Evolutionary conservation across 2,329 filamentous ascomycete species (phyloP).

Genomic region (Stagonosporopsis rhizophila): DNA sequence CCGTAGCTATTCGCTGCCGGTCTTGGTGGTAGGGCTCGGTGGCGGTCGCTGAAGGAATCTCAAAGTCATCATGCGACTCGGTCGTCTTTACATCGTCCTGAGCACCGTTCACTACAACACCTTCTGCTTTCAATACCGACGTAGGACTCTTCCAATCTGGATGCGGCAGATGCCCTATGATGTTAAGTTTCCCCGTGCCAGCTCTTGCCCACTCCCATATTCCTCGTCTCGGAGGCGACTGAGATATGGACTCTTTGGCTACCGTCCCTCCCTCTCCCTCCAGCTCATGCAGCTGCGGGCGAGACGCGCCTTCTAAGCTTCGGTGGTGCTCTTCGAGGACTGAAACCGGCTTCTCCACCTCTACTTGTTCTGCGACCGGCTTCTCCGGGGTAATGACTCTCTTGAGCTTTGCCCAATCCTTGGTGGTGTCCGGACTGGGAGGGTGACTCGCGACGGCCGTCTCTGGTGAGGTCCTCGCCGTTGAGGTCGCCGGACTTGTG

Average conservation of each 20-base stretch:
- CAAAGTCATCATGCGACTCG: constrained; percentile 40
- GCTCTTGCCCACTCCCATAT: constrained; percentile 46
- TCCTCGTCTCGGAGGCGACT: constrained; percentile 34
- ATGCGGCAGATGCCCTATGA: constrained; percentile 41
- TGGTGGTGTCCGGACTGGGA: constrained; percentile 35
- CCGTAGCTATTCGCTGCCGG: constrained; percentile 17
- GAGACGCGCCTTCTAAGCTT: constrained; percentile 45
- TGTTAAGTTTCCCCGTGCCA: constrained; percentile 37
- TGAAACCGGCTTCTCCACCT: constrained; percentile 32
- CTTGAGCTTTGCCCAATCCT: constrained; percentile 33
- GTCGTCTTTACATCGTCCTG: constrained; percentile 17
- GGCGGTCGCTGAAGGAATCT: constrained; percentile 36
- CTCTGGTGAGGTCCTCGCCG: constrained; percentile 43
- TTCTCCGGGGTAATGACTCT: constrained; percentile 35
- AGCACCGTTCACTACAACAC: constrained; percentile 17
- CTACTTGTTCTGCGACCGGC: constrained; percentile 22
- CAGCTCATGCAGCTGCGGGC: constrained; percentile 28
- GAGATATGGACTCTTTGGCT: constrained; percentile 13
- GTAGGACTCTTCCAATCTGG: constrained; percentile 36
- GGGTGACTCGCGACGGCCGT: constrained; percentile 37
- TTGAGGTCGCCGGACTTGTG: constrained; percentile 46
- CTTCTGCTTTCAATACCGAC: constrained; percentile 22
- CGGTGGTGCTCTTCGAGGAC: constrained; percentile 44
- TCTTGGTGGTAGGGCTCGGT: constrained; percentile 30
- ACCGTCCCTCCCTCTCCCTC: constrained; percentile 7